phyloP scores from a whole-genome alignment of 768 basidiomycete genomes.

The Rhodotorula sphaerocarpa region DNA sequence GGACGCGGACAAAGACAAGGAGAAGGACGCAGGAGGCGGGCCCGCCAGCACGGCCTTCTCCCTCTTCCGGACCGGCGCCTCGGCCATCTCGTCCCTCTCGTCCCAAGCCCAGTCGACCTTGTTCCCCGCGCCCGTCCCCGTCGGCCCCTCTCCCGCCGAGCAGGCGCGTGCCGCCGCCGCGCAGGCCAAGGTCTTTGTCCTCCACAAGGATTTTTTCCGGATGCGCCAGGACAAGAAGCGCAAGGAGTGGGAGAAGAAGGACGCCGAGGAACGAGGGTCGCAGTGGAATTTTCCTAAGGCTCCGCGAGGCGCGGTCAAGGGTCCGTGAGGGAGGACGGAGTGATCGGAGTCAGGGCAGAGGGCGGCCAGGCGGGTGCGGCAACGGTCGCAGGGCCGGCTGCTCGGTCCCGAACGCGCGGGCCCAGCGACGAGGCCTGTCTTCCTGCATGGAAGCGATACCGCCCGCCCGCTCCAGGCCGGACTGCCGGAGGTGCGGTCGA shows the following conservation, averaged over 20 bases:
- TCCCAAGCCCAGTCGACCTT: constrained; percentile 1
- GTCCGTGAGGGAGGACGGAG: background rate
- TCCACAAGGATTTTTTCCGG: constrained; percentile 18
- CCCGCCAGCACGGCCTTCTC: background rate
- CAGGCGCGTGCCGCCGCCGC: background rate
- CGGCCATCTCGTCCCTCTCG: constrained; percentile 22
- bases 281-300: constrained; percentile 21
- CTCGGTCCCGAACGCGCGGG: no score
- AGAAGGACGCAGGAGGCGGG: background rate
- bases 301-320: constrained; percentile 7
- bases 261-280: constrained; percentile 19
- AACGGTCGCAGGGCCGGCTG: no score
- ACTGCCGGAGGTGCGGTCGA: no score
- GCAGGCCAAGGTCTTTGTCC: constrained; percentile 7
- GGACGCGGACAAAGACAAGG: background rate
- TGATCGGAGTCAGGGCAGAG: no score
- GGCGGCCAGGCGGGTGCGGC: no score
- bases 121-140: constrained; percentile 16
- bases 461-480: no score
- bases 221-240: constrained; percentile 15
- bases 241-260: constrained; percentile 27
- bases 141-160: constrained; percentile 2
- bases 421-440: no score
- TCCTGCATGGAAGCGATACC: no score
- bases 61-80: constrained; percentile 13